Evolutionary conservation across 2,329 filamentous ascomycete genomes (phyloP).

Genomic region (Macrophomina tecta): DNA sequence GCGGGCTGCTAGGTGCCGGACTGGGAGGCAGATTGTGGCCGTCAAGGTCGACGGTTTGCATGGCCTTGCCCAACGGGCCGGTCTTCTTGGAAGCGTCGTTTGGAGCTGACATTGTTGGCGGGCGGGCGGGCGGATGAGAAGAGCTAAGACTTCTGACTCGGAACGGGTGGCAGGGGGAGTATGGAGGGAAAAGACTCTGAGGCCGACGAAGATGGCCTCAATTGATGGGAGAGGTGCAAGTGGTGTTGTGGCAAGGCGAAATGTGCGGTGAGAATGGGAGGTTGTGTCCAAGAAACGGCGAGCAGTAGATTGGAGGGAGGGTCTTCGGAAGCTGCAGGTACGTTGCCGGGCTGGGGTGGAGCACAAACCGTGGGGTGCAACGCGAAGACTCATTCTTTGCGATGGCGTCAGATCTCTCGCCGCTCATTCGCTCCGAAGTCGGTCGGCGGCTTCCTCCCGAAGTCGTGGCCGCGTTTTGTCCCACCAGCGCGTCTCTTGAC

Average conservation of each 20-base stretch:
- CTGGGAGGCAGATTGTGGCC: slow-evolving; percentile 60
- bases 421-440: slow-evolving; percentile 27
- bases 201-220: not conserved
- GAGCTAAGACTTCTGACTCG: not conserved
- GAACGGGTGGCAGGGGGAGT: not conserved
- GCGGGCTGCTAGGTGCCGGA: slow-evolving; percentile 88
- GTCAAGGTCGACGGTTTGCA: slow-evolving; percentile 47
- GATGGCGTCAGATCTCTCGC: slow-evolving; percentile 24
- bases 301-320: slow-evolving; percentile 13
- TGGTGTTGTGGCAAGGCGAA: not conserved
- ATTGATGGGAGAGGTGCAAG: not conserved
- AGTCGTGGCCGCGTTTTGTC: slow-evolving; percentile 12
- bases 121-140: not conserved
- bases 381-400: slow-evolving; percentile 26
- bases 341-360: slow-evolving; percentile 15
- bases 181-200: not conserved
- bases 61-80: slow-evolving; percentile 44
- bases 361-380: slow-evolving; percentile 26
- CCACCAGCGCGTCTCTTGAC: not conserved
- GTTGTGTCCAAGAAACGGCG: not conserved
- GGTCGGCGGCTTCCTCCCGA: not conserved
- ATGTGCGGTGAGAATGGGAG: slow-evolving; percentile 5
- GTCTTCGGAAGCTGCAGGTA: slow-evolving; percentile 25
- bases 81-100: slow-evolving; percentile 25
- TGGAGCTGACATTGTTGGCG: slow-evolving; percentile 21